phyloP scores from a whole-genome alignment of 176 grass and related monocot species.

The Aegilops sharonensis region DNA sequence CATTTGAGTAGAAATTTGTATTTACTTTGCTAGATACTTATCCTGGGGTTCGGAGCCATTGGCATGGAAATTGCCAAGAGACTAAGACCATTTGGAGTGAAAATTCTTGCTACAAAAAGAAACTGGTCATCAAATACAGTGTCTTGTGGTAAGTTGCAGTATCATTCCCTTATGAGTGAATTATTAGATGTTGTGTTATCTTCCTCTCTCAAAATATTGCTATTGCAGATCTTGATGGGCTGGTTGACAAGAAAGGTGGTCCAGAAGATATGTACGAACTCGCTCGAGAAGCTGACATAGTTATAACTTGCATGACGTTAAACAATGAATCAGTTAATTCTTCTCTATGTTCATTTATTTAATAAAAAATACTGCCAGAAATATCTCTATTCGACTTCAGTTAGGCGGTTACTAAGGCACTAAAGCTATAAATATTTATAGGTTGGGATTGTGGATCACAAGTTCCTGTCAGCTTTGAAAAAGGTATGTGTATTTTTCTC shows the following conservation, averaged over 20 bases:
- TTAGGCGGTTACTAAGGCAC: neutral
- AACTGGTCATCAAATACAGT: slow-evolving; percentile 65
- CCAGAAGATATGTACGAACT: slow-evolving; percentile 67
- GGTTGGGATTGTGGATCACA: slow-evolving; percentile 70
- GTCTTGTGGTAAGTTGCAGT: slow-evolving; percentile 44
- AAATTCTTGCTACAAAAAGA: slow-evolving; percentile 85
- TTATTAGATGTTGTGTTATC: neutral
- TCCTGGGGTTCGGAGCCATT: slow-evolving; percentile 93
- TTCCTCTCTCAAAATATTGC: slow-evolving; percentile 29
- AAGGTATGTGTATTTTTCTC: slow-evolving; percentile 50
- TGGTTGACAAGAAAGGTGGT: slow-evolving; percentile 83
- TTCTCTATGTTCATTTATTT: slow-evolving; percentile 7
- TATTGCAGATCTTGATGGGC: slow-evolving; percentile 48
- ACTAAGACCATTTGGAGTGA: slow-evolving; percentile 87
- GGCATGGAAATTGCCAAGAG: slow-evolving; percentile 79
- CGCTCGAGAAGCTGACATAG: slow-evolving; percentile 79
- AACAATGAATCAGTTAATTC: slow-evolving; percentile 65
- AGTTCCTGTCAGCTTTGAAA: slow-evolving; percentile 85
- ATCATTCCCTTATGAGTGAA: neutral
- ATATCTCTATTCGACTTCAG: neutral
- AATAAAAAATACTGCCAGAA: neutral
- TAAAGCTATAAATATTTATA: slow-evolving; percentile 43
- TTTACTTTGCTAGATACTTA: slow-evolving; percentile 60
- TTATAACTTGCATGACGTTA: slow-evolving; percentile 75
- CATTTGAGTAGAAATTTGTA: slow-evolving; percentile 24